phyloP scores from a whole-genome alignment of 176 grass and related monocot species.

The Alloteropsis semialata region DNA sequence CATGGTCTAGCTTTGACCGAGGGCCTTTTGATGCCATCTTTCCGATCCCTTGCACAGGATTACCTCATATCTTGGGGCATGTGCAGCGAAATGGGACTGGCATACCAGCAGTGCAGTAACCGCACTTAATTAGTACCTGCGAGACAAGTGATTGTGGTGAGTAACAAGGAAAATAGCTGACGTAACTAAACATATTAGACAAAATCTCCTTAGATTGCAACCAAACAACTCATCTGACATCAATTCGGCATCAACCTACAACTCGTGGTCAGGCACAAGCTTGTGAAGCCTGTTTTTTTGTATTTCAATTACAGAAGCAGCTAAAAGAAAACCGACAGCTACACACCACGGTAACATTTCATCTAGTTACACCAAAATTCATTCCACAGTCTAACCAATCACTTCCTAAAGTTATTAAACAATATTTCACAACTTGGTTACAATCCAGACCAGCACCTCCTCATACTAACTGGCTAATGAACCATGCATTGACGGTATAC shows the following conservation, averaged over 20 bases:
- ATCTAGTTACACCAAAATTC: neutral
- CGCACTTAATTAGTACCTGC: constrained; percentile 10
- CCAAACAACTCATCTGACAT: neutral
- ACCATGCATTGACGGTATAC: neutral
- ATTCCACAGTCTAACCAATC: neutral
- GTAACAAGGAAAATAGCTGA: neutral
- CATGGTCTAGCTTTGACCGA: constrained; percentile 84
- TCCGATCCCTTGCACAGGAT: constrained; percentile 32
- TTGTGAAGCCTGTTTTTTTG: neutral
- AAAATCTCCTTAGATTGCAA: neutral
- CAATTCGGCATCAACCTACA: neutral
- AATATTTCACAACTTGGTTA: neutral
- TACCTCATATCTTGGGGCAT: constrained; percentile 29
- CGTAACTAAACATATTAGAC: neutral
- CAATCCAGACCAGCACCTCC: neutral
- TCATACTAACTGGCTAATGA: neutral
- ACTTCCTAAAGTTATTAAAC: neutral
- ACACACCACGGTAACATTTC: neutral
- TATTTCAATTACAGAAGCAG: neutral
- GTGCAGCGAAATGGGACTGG: constrained; percentile 15
- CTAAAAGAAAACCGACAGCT: neutral
- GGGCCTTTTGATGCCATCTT: constrained; percentile 98
- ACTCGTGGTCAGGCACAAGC: neutral
- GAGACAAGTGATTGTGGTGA: neutral
- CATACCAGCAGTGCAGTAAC: constrained; percentile 1